Percentiles rank a stretch among this genome's conserved stretches.
Evolutionary conservation across 768 basidiomycete species (phyloP).

Genomic region (Lactifluus subvellereus): DNA sequence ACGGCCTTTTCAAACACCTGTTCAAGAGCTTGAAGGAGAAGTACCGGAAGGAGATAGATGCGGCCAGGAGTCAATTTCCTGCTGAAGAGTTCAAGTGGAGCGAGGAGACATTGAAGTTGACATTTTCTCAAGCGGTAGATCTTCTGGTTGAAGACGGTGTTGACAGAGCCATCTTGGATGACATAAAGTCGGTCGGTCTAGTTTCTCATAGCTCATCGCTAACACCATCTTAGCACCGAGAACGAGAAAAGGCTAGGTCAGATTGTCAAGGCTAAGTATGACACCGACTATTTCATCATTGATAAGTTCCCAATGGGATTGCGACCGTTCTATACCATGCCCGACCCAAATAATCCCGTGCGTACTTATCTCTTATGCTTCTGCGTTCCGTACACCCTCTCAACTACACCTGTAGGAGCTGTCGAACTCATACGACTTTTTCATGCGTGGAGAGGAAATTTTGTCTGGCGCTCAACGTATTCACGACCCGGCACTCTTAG

Average conservation of each 20-base stretch:
- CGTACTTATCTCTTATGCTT: conserved; percentile 28
- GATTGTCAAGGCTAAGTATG: conserved; percentile 86
- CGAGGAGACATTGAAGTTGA: conserved; percentile 79
- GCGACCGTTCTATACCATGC: conserved; percentile 99
- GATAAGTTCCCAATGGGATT: conserved; percentile 97
- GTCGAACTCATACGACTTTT: conserved; percentile 99
- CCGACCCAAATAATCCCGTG: conserved; percentile 86
- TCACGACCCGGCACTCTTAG: conserved; percentile 80
- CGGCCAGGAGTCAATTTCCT: conserved; percentile 82
- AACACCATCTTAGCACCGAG: conserved; percentile 58
- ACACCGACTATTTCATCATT: conserved; percentile 98
- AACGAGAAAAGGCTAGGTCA: conserved; percentile 92
- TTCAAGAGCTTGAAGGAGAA: conserved; percentile 77
- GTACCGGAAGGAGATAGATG: conserved; percentile 77
- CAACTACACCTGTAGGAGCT: conserved; percentile 49
- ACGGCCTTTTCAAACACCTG: conserved; percentile 77
- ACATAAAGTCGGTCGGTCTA: conserved; percentile 64
- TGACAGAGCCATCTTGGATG: conserved; percentile 69
- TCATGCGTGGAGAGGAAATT: conserved; percentile 99
- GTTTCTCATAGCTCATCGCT: conserved; percentile 10
- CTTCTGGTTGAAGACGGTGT: conserved; percentile 85
- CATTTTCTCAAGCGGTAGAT: conserved; percentile 83
- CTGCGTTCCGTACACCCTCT: background rate
- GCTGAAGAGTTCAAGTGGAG: conserved; percentile 95
- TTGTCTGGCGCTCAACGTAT: conserved; percentile 97